Percentiles rank a stretch among this genome's conserved stretches.
Evolutionary conservation across 139 green algal species (phyloP).

Genomic region (Spirogloea muscicola): DNA sequence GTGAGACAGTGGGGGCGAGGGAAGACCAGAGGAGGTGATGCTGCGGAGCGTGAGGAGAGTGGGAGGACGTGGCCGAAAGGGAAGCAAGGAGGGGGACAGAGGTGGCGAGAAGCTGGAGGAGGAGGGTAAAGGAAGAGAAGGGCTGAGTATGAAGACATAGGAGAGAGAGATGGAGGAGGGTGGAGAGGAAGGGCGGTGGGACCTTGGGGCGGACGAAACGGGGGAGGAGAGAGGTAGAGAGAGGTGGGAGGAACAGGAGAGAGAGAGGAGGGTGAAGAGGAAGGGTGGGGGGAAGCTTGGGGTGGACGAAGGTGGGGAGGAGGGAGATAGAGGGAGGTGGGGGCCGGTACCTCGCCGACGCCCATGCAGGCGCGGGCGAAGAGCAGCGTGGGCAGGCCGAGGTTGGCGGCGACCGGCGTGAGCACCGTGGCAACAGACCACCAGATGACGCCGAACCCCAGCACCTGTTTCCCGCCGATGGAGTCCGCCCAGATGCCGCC

Average conservation of each 20-base stretch:
- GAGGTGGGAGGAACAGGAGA: not conserved
- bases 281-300: not conserved
- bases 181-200: not conserved
- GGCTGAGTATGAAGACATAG: no score
- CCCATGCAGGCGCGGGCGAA: slow-evolving; percentile 82
- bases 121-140: no score
- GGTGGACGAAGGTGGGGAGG: not conserved
- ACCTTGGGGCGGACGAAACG: not conserved
- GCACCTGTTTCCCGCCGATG: slow-evolving; percentile 87
- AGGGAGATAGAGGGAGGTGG: not conserved
- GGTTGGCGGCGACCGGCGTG: slow-evolving; percentile 79
- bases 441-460: slow-evolving; percentile 93
- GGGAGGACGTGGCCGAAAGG: no score
- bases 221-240: not conserved
- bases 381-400: slow-evolving; percentile 78
- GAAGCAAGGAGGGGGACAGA: not conserved
- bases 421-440: slow-evolving; percentile 86
- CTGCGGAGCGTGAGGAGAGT: no score
- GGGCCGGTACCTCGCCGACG: slow-evolving; percentile 69
- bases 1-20: not conserved
- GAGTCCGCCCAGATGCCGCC: slow-evolving; percentile 89
- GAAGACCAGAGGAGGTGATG: not conserved
- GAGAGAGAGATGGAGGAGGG: no score
- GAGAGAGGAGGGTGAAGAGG: not conserved
- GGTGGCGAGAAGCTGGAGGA: no score